Conservation (phyloP, 140 eudicot genomes). For the Cichorium intybus region DNA sequence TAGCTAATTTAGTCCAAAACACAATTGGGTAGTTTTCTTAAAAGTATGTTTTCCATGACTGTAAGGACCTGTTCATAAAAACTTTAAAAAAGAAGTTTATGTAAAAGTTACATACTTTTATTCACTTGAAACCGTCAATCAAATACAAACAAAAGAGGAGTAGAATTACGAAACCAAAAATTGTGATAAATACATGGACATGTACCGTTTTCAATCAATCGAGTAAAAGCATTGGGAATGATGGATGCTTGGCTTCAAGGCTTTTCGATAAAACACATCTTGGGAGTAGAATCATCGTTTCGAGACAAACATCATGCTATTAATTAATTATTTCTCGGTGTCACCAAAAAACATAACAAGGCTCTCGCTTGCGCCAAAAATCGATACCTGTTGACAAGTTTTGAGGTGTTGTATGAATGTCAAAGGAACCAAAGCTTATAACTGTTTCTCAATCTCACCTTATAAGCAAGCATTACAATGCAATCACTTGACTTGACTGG, state of each 20-base stretch:
- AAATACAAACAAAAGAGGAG: neutral
- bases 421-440: conserved; percentile 6
- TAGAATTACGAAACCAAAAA: conserved; percentile 4
- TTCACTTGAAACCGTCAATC: neutral
- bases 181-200: conserved; percentile 18
- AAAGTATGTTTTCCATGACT: too few relatives aligned
- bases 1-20: too few relatives aligned
- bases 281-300: neutral
- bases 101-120: neutral
- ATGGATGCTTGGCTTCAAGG: neutral
- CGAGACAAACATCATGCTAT: neutral
- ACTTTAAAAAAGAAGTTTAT: too few relatives aligned
- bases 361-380: conserved; percentile 2
- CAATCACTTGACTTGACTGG: conserved; percentile 6
- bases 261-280: conserved; percentile 13
- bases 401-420: too few relatives aligned
- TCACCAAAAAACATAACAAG: conserved; percentile 11
- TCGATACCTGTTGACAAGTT: neutral
- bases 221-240: neutral
- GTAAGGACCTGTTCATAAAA: too few relatives aligned
- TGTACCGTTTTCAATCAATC: conserved; percentile 4
- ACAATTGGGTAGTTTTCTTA: too few relatives aligned
- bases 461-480: conserved; percentile 19
- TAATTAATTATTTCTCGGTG: conserved; percentile 2
- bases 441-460: conserved; percentile 30